Evolutionary conservation across 345 rosid species (phyloP).

Genomic region (Reutealis trisperma): DNA sequence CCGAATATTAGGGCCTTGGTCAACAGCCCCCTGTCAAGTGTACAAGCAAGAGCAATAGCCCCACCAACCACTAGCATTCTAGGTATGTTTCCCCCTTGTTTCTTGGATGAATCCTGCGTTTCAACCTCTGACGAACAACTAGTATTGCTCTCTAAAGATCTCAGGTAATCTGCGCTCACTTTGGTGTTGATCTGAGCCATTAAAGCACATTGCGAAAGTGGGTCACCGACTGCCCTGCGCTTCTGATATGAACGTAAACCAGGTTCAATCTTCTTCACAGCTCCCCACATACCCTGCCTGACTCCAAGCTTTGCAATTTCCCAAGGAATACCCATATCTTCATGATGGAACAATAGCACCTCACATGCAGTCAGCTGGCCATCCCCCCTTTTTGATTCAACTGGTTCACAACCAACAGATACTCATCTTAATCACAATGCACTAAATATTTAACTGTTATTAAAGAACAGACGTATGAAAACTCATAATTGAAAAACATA

Average conservation of each 20-base stretch:
- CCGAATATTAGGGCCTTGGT: conserved; percentile 94
- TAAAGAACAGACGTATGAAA: neutral
- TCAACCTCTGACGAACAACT: conserved; percentile 35
- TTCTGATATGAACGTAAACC: conserved; percentile 73
- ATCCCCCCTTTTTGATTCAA: conserved; percentile 83
- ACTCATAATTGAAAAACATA: neutral
- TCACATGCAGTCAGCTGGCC: conserved; percentile 85
- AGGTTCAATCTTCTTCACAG: conserved; percentile 92
- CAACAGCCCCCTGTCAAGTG: conserved; percentile 80
- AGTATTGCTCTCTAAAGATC: conserved; percentile 48
- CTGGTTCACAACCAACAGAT: conserved; percentile 46
- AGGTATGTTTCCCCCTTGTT: conserved; percentile 59
- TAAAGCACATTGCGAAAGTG: conserved; percentile 58
- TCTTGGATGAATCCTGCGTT: conserved; percentile 34
- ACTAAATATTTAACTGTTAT: neutral
- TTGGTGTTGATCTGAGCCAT: conserved; percentile 92
- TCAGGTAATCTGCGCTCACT: conserved; percentile 64
- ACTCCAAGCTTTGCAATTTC: conserved; percentile 94
- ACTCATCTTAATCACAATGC: conserved; percentile 4
- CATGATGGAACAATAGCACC: conserved; percentile 91
- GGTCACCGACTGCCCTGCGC: conserved; percentile 56
- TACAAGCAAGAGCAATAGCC: conserved; percentile 86
- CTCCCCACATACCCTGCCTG: conserved; percentile 99
- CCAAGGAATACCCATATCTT: conserved; percentile 99
- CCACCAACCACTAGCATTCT: conserved; percentile 77